These are phyloP conservation scores for Basipetospora chlamydospora DNA, from an alignment of 2,329 filamentous ascomycete species.

Conservation along the genomic window DNA sequence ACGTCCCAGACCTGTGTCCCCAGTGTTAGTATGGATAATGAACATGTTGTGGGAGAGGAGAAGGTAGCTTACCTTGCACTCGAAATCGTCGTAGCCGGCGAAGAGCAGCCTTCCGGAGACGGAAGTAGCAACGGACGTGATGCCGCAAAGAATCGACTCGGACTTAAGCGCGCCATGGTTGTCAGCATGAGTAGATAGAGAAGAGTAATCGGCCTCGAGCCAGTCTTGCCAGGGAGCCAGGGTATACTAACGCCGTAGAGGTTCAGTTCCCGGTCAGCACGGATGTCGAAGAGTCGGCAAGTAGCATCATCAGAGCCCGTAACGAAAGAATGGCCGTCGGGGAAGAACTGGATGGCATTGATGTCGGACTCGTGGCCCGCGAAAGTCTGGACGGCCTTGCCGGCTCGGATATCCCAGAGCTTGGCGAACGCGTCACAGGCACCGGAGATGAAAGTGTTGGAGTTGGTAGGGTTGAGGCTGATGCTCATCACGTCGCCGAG, in stretches of 20 bases:
- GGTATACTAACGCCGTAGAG: conserved; percentile 46
- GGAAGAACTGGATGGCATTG: conserved; percentile 99
- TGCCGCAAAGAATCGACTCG: conserved; percentile 92
- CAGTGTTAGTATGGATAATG: conserved; percentile 6
- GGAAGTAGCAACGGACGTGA: conserved; percentile 95
- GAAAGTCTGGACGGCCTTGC: conserved; percentile 97
- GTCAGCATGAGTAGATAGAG: background rate
- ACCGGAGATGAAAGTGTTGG: conserved; percentile 98
- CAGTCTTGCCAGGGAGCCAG: background rate
- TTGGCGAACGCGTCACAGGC: conserved; percentile 98
- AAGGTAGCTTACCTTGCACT: conserved; percentile 73
- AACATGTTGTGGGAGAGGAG: background rate
- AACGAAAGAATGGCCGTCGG: conserved; percentile 94
- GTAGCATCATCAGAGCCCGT: conserved; percentile 96
- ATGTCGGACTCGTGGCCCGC: conserved; percentile 97
- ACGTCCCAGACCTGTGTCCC: conserved; percentile 83
- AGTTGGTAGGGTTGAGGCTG: conserved; percentile 97
- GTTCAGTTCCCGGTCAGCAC: conserved; percentile 70
- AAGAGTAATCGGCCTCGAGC: background rate
- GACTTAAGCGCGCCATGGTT: conserved; percentile 45
- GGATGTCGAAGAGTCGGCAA: conserved; percentile 93
- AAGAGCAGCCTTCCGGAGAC: conserved; percentile 91
- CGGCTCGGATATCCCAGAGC: conserved; percentile 95
- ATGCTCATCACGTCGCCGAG: conserved; percentile 99
- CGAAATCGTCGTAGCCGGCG: conserved; percentile 96